Conservation (phyloP, 768 basidiomycete genomes). For the Hericium coralloides region DNA sequence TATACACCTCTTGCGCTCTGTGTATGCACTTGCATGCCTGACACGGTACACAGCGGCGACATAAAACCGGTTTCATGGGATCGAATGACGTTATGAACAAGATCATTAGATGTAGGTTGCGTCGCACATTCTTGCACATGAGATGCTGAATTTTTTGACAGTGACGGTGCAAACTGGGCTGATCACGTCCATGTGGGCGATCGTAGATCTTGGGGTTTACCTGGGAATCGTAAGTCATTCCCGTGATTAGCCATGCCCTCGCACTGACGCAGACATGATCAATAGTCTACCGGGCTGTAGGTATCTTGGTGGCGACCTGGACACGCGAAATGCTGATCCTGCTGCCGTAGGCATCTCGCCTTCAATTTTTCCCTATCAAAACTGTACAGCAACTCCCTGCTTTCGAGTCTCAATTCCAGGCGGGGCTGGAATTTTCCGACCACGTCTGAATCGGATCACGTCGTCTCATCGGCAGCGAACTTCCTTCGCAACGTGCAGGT, state of each 20-base stretch:
- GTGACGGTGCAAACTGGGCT: slow-evolving; percentile 25
- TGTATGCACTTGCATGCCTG: neutral
- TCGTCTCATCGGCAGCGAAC: neutral
- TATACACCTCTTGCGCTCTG: neutral
- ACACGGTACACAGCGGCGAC: slow-evolving; percentile 3
- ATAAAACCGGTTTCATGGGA: slow-evolving; percentile 8
- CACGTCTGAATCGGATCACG: neutral
- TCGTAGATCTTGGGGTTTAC: slow-evolving; percentile 18
- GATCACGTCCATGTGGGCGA: slow-evolving; percentile 16
- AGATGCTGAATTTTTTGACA: neutral
- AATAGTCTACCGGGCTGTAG: neutral
- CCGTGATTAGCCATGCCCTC: neutral
- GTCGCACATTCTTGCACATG: no score
- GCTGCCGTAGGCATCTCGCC: neutral
- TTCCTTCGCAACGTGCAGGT: neutral
- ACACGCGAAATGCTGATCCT: neutral
- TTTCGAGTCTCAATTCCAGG: neutral
- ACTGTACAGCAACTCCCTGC: slow-evolving; percentile 2
- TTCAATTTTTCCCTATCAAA: neutral
- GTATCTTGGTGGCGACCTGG: neutral
- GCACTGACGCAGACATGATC: neutral
- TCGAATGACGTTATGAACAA: slow-evolving; percentile 13
- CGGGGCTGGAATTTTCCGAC: neutral
- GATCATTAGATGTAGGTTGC: slow-evolving; percentile 9
- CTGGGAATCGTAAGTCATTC: slow-evolving; percentile 10